Base-by-base conservation (phyloP, 257 asterid species). In the Penstemon barbatus region DNA sequence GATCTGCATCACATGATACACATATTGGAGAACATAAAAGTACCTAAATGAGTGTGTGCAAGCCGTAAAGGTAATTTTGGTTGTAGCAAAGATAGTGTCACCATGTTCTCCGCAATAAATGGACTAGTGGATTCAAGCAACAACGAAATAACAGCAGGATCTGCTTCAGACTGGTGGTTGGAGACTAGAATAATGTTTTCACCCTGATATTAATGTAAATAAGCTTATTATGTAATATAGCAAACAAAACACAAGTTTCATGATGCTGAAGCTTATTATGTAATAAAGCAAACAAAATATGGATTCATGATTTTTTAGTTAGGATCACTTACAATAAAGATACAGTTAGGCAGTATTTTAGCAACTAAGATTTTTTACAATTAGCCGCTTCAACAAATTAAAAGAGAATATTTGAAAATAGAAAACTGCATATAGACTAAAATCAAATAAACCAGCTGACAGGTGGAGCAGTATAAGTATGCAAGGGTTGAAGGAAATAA, bases 111-210 rank as follows among this genome's bases (percentile, higher is more conserved):
- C 73, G 97, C 90, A 73, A 94, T 79, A 59, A 71, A 65, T 19
- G 91, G 91, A 80, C 71, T 78, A 50, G 87, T 84, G 73, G 90
- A 80, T 72, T 94, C 99, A 49, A 94, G 89, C 81, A 91, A 75
- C 85, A 83, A 78, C 38, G 97, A 89, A 52, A 94, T 82, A 75
- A 91, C 74, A 54, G 97, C 99, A 62, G 97, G 99, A 81, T 94
- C 97, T 15, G 97, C 99, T 89, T 94, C 99, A 61, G 92, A 81
- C 86, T 94, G 99, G 75, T 94, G 99, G 83, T 94, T 94, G 69
- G 99, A 94, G 73, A 94, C 87, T 71, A 94, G 77, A 71, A 94
- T 84, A 59, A 94, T 75, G 75, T 94, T 94, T 71, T 89, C 96
- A 6, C 99, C 99, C 99, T 94, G 89, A 71, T 67, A 80, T 69